These are phyloP conservation scores for Heterobasidion annosum DNA, from an alignment of 1,284 basidiomycete species.

Conservation along the genomic window DNA sequence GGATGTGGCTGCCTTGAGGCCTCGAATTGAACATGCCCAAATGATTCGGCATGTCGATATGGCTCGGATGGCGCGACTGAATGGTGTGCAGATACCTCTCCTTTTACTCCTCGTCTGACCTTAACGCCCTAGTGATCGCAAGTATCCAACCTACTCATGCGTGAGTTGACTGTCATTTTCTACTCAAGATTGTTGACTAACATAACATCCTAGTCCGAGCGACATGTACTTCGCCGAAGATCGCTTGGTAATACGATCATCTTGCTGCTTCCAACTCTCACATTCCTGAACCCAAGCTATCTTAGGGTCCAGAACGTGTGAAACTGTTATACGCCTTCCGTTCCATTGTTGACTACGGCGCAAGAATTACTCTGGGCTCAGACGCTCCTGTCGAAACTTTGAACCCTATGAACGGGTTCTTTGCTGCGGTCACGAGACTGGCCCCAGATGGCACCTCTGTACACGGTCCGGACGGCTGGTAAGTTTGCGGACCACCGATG, in stretches of 20 bases:
- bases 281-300: background rate
- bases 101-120: constrained; percentile 1
- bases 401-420: constrained; percentile 74
- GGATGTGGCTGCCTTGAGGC: constrained; percentile 57
- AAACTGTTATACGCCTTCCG: constrained; percentile 85
- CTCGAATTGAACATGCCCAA: constrained; percentile 88
- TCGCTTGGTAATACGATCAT: constrained; percentile 49
- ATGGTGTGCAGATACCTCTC: constrained; percentile 37
- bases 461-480: constrained; percentile 80
- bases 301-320: constrained; percentile 73
- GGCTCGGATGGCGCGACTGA: constrained; percentile 64
- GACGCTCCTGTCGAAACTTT: constrained; percentile 86
- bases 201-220: constrained; percentile 43
- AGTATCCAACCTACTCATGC: constrained; percentile 87
- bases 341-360: constrained; percentile 52
- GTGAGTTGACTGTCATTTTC: constrained; percentile 29
- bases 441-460: constrained; percentile 70
- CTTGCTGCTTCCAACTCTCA: background rate
- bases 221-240: constrained; percentile 90
- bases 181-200: background rate
- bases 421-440: constrained; percentile 77
- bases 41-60: constrained; percentile 71
- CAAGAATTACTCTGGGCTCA: constrained; percentile 67
- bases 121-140: constrained; percentile 45
- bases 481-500: constrained; percentile 14